A percentile compares a stretch with the other conserved stretches of the same genome.
Evolutionary conservation across 768 basidiomycete genomes (phyloP).

Genomic region (Serpula lacrymans): DNA sequence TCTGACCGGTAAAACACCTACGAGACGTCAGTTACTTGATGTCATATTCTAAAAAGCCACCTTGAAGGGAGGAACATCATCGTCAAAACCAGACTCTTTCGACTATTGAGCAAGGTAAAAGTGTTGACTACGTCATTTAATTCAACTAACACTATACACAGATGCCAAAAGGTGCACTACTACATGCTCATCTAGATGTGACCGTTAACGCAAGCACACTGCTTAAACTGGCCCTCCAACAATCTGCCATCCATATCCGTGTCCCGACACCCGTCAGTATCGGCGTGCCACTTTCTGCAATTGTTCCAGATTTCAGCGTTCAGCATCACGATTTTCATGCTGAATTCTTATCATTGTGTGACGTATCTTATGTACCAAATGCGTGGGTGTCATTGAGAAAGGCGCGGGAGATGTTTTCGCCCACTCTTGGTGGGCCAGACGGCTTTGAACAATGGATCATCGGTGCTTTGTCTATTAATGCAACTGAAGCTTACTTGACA

Average conservation of each 20-base stretch:
- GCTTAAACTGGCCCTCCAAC: slow-evolving; percentile 49
- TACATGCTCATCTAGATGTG: slow-evolving; percentile 76
- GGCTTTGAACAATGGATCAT: slow-evolving; percentile 71
- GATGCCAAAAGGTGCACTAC: slow-evolving; percentile 81
- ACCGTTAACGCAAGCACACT: slow-evolving; percentile 56
- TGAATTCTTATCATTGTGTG: slow-evolving; percentile 26
- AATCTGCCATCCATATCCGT: slow-evolving; percentile 61
- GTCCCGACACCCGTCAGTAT: slow-evolving; percentile 37
- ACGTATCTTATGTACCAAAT: slow-evolving; percentile 38
- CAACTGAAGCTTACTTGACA: slow-evolving; percentile 67
- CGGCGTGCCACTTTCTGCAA: slow-evolving; percentile 35
- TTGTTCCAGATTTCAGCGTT: slow-evolving; percentile 52
- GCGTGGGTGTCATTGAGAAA: slow-evolving; percentile 53
- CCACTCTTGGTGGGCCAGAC: slow-evolving; percentile 51
- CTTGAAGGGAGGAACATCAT: slow-evolving; percentile 57
- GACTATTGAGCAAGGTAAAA: slow-evolving; percentile 55
- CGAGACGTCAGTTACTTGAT: neutral
- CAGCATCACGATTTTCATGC: slow-evolving; percentile 31
- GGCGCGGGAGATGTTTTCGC: slow-evolving; percentile 53
- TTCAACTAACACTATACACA: slow-evolving; percentile 17
- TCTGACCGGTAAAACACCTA: slow-evolving; percentile 48
- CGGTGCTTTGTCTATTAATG: slow-evolving; percentile 60
- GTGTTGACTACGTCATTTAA: neutral
- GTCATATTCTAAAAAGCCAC: neutral
- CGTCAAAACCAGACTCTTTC: slow-evolving; percentile 56